A percentile compares a stretch with the other conserved stretches of the same genome.
Evolutionary conservation across 148 eudicot species (phyloP).

Genomic region (Amaranthus hypochondriacus): DNA sequence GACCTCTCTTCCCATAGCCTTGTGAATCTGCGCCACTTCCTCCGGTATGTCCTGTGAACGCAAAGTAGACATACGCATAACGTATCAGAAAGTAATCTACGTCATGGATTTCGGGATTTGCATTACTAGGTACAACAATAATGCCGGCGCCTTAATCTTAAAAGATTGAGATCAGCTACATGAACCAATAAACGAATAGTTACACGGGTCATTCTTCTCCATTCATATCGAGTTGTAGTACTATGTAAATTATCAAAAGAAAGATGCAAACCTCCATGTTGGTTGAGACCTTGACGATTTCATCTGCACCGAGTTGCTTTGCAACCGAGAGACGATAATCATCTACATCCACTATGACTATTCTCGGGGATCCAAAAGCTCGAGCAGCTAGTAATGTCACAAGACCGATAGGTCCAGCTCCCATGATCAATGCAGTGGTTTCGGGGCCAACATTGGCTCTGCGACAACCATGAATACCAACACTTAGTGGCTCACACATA

Average conservation of each 20-base stretch:
- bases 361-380: slow-evolving; percentile 79
- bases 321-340: slow-evolving; percentile 74
- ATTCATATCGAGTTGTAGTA: no score
- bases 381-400: slow-evolving; percentile 89
- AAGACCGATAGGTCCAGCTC: slow-evolving; percentile 87
- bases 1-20: slow-evolving; percentile 56
- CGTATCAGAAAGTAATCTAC: not conserved
- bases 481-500: slow-evolving; percentile 73
- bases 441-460: slow-evolving; percentile 79
- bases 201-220: no score
- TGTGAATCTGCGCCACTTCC: slow-evolving; percentile 51
- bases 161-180: no score
- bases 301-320: slow-evolving; percentile 78
- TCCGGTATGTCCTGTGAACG: slow-evolving; percentile 48
- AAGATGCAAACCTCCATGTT: slow-evolving; percentile 40
- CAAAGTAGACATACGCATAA: not conserved
- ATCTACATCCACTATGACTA: slow-evolving; percentile 77
- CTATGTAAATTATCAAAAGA: no score
- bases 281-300: slow-evolving; percentile 61
- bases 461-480: slow-evolving; percentile 81
- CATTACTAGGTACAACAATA: not conserved
- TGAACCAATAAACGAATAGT: not conserved
- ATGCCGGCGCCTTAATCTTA: not conserved
- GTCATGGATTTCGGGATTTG: not conserved
- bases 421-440: slow-evolving; percentile 68